A percentile compares a stretch with the other conserved stretches of the same genome.
phyloP scores from a whole-genome alignment of 257 asterid genomes.

The Nicotiana benthamiana region DNA sequence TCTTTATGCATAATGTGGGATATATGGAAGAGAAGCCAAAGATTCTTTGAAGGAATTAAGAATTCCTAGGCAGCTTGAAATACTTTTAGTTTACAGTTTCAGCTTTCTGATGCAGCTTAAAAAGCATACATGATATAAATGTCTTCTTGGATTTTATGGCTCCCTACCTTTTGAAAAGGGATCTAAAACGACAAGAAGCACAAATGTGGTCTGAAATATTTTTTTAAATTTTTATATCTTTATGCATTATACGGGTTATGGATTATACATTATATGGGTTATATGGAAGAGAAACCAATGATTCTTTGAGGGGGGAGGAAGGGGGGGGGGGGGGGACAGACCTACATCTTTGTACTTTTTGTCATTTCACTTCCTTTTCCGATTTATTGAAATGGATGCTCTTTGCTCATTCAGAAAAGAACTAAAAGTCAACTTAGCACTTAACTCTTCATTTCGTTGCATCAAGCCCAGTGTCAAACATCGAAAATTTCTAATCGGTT shows the following conservation, averaged over 20 bases:
- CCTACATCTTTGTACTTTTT: not conserved
- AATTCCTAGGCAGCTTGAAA: not conserved
- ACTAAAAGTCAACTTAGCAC: not conserved
- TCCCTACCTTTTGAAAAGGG: not conserved
- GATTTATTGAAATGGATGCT: not conserved
- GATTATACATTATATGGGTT: conserved; percentile 1
- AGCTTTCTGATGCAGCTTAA: not conserved
- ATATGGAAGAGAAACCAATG: not conserved
- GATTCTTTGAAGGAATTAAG: not conserved
- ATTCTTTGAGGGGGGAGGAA: not conserved
- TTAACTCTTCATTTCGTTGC: not conserved
- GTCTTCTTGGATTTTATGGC: not conserved
- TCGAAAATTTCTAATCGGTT: conserved; percentile 20
- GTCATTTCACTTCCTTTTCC: not conserved
- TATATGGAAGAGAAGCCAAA: not conserved
- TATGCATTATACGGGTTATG: not conserved
- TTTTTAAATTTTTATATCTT: not conserved
- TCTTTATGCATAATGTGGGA: not conserved
- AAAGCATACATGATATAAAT: not conserved
- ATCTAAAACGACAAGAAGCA: not conserved
- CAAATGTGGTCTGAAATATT: not conserved
- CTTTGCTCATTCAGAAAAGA: not conserved
- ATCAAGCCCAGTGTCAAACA: not conserved
- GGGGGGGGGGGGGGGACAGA: not conserved
- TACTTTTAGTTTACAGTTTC: not conserved